Base-by-base conservation (phyloP, 2,329 filamentous ascomycete genomes). In the Curvularia eragrostidis region DNA sequence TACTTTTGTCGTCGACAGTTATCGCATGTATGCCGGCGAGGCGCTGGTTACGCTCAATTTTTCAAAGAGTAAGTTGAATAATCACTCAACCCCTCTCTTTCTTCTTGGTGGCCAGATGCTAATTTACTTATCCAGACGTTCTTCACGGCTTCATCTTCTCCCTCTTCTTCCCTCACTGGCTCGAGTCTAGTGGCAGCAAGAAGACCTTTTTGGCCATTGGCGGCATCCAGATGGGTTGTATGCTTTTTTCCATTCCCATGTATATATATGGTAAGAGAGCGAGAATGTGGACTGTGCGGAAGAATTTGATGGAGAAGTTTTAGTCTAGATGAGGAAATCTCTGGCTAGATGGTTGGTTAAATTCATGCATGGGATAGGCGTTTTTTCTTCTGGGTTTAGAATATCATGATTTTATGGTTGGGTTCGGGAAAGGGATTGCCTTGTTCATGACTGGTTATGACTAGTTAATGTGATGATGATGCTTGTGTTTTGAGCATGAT, bases 11-110 rank as follows among this genome's bases (percentile, higher is more conserved):
- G 92, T 98, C 7, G 94, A 98, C 78, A 93, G 89, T 64, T 97
- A 98, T 77, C 85, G 93, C 10, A 90, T 96, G 70, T 97, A 97
- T 76, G 94, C 94, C 0, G 93, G 93, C 19, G 94, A 98, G 77
- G 93, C 94, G 2, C 83, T 98, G 32, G 95, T 98, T 13, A 97
- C 94, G 19, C 81, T 98, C 65, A 98, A 97, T 72, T 95, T 97
- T 72, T 88, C 87, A 78, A 98, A 98, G 82, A 98, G 83, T 85
- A 74, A 68, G 79, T 79, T 42, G 47, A n/a, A n/a, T 3, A 5
- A 1, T 10, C 28, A 7, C 23, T 36, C 2, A 61, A 61, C 67
- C 68, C 68, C 28, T 10, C 28, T 30, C n/a, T n/a, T n/a, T n/a
- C n/a, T n/a, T n/a, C n/a, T 34, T 15, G 63, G 42, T 26, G 15